Base-by-base conservation (phyloP, 2,329 filamentous ascomycete species). In the Colletotrichum agaves region DNA sequence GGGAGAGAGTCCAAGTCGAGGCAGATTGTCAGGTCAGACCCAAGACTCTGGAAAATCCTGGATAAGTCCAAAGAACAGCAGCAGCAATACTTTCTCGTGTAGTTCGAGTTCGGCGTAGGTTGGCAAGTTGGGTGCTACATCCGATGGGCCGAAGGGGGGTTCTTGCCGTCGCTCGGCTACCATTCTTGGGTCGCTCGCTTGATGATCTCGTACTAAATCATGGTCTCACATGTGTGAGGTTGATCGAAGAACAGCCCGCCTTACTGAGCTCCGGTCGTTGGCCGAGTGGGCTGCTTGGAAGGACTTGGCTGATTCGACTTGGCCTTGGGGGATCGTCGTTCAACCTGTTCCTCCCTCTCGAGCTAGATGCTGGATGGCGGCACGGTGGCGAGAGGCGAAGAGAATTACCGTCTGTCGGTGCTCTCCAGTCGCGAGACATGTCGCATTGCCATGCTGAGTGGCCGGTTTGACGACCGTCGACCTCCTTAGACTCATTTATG, bases 141-240 rank as follows among this genome's bases (percentile, higher is more conserved):
- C 21, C 17, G 46, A 58, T 47, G 31, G 19, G 44, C 60, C 60
- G 19, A 41, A 59, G 47, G 46, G 46, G 53, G 47, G 60, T 33
- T 35, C 13, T 55, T 55, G 46, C 39, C 64, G 60, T 60, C 64
- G 52, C 27, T 59, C 53, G 44, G 37, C 33, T 64, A 35, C 37
- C 60, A 47, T 15, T 19, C 37, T 59, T 27, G 64, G 41, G 31
- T 53, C 35, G 35, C 41, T 19, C 7, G n/a, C 11, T 59, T n/a
- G 12, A 27, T 60, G n/a, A n/a, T n/a, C 4, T 46, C 27, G 53
- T 46, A 67, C 46, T 31, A 17, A 41, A 12, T 23, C 19, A 6
- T 52, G n/a, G 49, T 21, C 47, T 55, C 63, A 57, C 63, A 66
- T 56, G 58, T 56, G 58, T 50, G 21, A 66, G 58, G 35, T 49